Percentiles rank a stretch among this genome's conserved stretches.
Evolutionary conservation across 306 rosid species (phyloP).

Genomic region (Lathyrus oleraceus): DNA sequence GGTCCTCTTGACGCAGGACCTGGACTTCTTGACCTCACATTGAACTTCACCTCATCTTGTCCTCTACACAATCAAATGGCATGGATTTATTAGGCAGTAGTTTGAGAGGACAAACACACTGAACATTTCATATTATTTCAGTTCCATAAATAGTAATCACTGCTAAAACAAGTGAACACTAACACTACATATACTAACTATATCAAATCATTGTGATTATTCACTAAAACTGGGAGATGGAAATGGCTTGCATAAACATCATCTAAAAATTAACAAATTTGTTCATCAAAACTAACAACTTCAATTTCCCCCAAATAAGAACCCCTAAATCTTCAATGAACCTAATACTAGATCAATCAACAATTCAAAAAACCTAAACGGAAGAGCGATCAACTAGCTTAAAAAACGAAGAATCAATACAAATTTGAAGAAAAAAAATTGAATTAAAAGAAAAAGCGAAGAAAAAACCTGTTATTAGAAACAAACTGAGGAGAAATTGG

Average conservation of each 20-base stretch:
- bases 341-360: constrained; percentile 9
- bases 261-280: constrained; percentile 5
- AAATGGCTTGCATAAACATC: too few relatives aligned
- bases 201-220: not conserved
- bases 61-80: constrained; percentile 51
- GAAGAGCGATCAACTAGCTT: not conserved
- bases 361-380: not conserved
- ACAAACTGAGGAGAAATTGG: constrained; percentile 46
- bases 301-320: constrained; percentile 8
- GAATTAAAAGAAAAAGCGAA: not conserved
- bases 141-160: constrained; percentile 13
- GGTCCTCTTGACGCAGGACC: constrained; percentile 81
- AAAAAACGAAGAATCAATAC: not conserved
- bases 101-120: constrained; percentile 30
- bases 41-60: constrained; percentile 55
- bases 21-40: constrained; percentile 65
- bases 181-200: not conserved
- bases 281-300: constrained; percentile 18
- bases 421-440: not conserved
- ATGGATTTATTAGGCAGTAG: constrained; percentile 34
- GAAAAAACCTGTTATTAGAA: constrained; percentile 55
- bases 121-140: constrained; percentile 8
- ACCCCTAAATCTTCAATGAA: constrained; percentile 2
- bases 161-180: constrained; percentile 1
- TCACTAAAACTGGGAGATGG: too few relatives aligned